Base-by-base conservation (phyloP, 1,139 yeast species). In the Candida gigantensis region DNA sequence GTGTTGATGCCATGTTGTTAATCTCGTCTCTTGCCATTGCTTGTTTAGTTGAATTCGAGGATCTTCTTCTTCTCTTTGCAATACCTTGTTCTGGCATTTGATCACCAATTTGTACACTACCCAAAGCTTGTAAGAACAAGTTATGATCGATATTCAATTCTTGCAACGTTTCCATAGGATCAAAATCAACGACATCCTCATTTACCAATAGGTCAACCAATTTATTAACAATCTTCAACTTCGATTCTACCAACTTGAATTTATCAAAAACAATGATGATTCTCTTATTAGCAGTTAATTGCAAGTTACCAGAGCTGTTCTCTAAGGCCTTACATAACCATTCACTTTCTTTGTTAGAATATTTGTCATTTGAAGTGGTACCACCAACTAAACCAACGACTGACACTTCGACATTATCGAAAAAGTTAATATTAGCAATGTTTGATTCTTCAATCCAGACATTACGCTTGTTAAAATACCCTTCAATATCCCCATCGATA, bases 51-150 rank as follows among this genome's bases (percentile, higher is more conserved):
- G 85, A 77, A 35, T 83, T 77, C 3, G 90, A 83, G 5, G 95
- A 85, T 65, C 95, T 75, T 72, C 96, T 81, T 58, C 88, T 74
- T 62, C 83, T 68, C 57, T 84, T 84, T 14, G 84, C 79, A 24
- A 77, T 74, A 1, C 69, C 65, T 43, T 66, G 75, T 31, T 69
- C 74, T 4, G 77, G 77, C 16, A 68, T 58, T 42, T 64, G 65
- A 9, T 65, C 58, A 24, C 66, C 65, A 40, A 58, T 68, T 48
- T 77, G 76, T 39, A 75, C 75, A 17, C 70, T 72, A n/a, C 62
- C 60, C 42, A 84, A 63, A 13, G 79, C 58, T 16, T 71, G 62
- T 18, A 73, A 62, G 49, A 81, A 73, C 26, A 78, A 55, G 3
- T 61, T 65, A 34, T 69, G 68, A 27, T 74, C 62, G 27, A 83